Evolutionary conservation across 2,329 filamentous ascomycete genomes (phyloP).

Genomic region (Elsinoe australis): DNA sequence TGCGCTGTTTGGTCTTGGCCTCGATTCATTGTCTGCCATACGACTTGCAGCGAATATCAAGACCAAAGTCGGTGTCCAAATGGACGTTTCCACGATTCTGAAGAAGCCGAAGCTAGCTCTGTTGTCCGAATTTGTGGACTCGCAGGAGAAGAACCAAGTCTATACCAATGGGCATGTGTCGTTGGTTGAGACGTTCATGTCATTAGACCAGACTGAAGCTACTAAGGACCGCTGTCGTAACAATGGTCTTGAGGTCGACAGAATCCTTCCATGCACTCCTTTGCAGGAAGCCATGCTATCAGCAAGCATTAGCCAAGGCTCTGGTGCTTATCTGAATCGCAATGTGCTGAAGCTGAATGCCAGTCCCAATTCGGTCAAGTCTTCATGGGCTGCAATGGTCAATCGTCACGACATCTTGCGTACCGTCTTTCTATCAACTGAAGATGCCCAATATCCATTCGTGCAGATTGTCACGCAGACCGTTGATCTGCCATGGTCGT

Average conservation of each 20-base stretch:
- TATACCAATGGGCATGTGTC: constrained; percentile 3
- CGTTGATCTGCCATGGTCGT: constrained; percentile 38
- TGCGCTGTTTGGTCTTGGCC: constrained; percentile 67
- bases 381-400: constrained; percentile 57
- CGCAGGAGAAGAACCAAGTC: constrained; percentile 17
- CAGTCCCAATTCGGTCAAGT: constrained; percentile 44
- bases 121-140: constrained; percentile 41
- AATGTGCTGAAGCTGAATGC: constrained; percentile 55
- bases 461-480: constrained; percentile 61
- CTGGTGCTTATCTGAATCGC: constrained; percentile 62
- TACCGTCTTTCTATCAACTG: constrained; percentile 64
- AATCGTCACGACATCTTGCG: constrained; percentile 66
- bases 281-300: constrained; percentile 84
- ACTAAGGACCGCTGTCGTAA: constrained; percentile 18
- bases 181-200: constrained; percentile 15
- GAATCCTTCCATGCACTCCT: constrained; percentile 72
- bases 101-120: constrained; percentile 58
- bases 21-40: constrained; percentile 81
- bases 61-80: constrained; percentile 38
- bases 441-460: constrained; percentile 54
- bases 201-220: not conserved
- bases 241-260: constrained; percentile 37
- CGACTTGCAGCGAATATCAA: constrained; percentile 54
- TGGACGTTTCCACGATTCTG: constrained; percentile 64
- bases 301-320: constrained; percentile 38